These are phyloP conservation scores for Mimosa pudica DNA, from an alignment of 306 rosid species.

Conservation along the genomic window DNA sequence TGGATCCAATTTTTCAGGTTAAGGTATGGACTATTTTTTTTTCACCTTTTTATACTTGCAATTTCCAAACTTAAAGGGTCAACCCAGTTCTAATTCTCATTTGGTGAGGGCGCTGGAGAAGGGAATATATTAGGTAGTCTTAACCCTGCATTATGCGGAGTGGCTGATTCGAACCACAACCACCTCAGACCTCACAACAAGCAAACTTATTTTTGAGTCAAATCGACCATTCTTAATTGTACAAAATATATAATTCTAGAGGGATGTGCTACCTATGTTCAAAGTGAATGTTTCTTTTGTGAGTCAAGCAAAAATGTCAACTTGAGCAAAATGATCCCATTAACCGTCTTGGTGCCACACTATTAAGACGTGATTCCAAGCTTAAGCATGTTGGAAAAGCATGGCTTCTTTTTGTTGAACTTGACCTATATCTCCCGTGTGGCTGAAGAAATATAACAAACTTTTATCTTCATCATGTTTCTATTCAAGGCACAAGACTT, in stretches of 20 bases:
- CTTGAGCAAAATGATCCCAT: slow-evolving; percentile 10
- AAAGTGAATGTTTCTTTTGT: slow-evolving; percentile 27
- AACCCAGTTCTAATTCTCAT: no score
- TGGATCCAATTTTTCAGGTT: slow-evolving; percentile 58
- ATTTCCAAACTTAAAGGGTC: not conserved
- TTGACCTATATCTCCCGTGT: not conserved
- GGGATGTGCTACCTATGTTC: not conserved
- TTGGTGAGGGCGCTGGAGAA: no score
- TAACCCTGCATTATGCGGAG: no score
- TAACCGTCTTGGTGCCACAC: slow-evolving; percentile 22
- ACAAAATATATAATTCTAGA: slow-evolving; percentile 22
- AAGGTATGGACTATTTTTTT: slow-evolving; percentile 60
- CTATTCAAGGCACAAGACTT: not conserved
- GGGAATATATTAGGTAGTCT: no score
- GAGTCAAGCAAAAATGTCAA: slow-evolving; percentile 8
- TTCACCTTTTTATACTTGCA: slow-evolving; percentile 13
- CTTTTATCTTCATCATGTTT: slow-evolving; percentile 5
- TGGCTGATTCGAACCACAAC: no score
- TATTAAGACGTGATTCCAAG: not conserved
- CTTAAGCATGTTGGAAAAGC: not conserved
- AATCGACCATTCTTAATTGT: not conserved
- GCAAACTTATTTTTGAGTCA: no score
- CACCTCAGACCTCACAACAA: no score
- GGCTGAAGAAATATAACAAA: slow-evolving; percentile 1
- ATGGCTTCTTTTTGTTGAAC: not conserved